phyloP scores from a whole-genome alignment of 176 grass and related monocot species.

The Carex littledalei region DNA sequence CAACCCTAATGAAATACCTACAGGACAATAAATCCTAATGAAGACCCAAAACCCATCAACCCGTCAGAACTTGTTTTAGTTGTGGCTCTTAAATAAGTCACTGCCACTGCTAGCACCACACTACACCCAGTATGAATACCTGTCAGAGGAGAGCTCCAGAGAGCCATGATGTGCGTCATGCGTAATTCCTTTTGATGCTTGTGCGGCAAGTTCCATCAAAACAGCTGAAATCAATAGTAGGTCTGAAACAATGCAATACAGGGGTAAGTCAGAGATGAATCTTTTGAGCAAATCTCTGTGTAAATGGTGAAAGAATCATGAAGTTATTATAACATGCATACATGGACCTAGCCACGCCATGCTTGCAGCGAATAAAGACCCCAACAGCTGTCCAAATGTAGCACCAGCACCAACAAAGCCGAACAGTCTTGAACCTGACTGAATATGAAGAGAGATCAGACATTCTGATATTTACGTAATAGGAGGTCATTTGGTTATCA shows the following conservation, averaged over 20 bases:
- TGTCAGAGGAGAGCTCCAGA: constrained; percentile 35
- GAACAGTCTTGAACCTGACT: constrained; percentile 98
- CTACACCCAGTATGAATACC: constrained; percentile 31
- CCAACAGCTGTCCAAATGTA: constrained; percentile 82
- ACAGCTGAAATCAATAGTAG: constrained; percentile 72
- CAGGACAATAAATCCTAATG: no score
- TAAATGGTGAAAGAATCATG: background rate
- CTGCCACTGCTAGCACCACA: background rate
- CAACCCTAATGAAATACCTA: no score
- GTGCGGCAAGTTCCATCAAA: constrained; percentile 78
- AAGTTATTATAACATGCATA: constrained; percentile 28
- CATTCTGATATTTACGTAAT: constrained; percentile 7
- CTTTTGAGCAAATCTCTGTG: background rate
- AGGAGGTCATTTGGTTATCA: background rate
- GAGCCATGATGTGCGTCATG: constrained; percentile 40
- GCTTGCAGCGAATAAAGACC: constrained; percentile 82
- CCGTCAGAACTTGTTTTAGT: background rate
- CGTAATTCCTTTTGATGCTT: constrained; percentile 82
- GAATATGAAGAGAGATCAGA: constrained; percentile 44
- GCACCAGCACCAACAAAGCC: constrained; percentile 93
- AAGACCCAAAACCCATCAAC: background rate
- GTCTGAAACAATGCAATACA: constrained; percentile 38
- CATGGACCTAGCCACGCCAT: constrained; percentile 92
- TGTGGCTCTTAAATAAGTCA: background rate
- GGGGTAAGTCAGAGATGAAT: background rate